Conservation (phyloP, 2,329 filamentous ascomycete genomes). For the Cladosporium sp. region DNA sequence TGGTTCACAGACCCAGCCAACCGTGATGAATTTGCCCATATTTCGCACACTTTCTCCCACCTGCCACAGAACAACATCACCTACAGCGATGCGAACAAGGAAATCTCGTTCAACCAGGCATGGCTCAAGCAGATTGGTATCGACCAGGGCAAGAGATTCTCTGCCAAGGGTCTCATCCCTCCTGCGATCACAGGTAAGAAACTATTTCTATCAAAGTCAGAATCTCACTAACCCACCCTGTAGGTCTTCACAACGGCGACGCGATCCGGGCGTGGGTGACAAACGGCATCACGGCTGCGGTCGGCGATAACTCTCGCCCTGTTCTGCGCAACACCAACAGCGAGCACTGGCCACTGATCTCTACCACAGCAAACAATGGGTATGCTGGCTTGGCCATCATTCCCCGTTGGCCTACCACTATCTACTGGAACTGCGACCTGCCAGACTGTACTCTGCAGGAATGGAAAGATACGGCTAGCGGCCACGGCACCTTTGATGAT, state of each 20-base stretch:
- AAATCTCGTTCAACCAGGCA: slow-evolving; percentile 59
- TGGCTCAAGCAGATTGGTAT: slow-evolving; percentile 55
- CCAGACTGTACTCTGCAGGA: slow-evolving; percentile 55
- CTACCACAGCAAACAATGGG: slow-evolving; percentile 49
- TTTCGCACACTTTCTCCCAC: slow-evolving; percentile 62
- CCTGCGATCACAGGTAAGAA: slow-evolving; percentile 46
- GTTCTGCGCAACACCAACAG: slow-evolving; percentile 49
- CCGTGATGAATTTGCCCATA: slow-evolving; percentile 51
- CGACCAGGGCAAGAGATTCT: slow-evolving; percentile 44
- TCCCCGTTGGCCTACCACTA: slow-evolving; percentile 58
- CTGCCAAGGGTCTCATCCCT: slow-evolving; percentile 54
- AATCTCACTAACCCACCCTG: slow-evolving; percentile 38
- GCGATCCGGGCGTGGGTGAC: slow-evolving; percentile 56
- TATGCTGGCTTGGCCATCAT: slow-evolving; percentile 54
- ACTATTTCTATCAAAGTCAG: too few relatives aligned
- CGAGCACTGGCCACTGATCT: slow-evolving; percentile 54
- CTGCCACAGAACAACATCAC: slow-evolving; percentile 57
- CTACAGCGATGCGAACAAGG: slow-evolving; percentile 52
- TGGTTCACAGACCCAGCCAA: slow-evolving; percentile 52
- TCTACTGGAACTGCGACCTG: slow-evolving; percentile 62
- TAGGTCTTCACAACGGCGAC: slow-evolving; percentile 57
- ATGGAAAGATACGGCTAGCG: slow-evolving; percentile 57
- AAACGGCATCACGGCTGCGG: slow-evolving; percentile 54
- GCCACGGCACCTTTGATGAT: slow-evolving; percentile 49
- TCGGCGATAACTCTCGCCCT: slow-evolving; percentile 60